Percentiles rank a stretch among this genome's conserved stretches.
These are phyloP conservation scores for Wilcoxina mikolae DNA, from an alignment of 495 filamentous ascomycete genomes.

Conservation along the genomic window DNA sequence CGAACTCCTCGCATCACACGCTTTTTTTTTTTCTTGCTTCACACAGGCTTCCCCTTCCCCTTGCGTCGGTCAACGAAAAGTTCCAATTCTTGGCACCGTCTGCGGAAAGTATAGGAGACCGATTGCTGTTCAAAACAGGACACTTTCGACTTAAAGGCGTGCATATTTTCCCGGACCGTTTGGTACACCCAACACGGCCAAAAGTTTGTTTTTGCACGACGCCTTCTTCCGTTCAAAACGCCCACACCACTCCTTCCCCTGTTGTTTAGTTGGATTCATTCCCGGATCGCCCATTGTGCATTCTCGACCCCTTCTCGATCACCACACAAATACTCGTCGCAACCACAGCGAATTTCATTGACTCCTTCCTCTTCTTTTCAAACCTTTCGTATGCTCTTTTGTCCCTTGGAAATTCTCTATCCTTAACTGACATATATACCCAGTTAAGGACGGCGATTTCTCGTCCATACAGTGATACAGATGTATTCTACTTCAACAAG, in stretches of 20 bases:
- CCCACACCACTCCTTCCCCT: neutral
- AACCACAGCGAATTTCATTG: neutral
- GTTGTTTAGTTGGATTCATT: neutral
- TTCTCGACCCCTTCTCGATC: neutral
- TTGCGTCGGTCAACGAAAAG: neutral
- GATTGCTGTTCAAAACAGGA: neutral
- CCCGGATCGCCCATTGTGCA: neutral
- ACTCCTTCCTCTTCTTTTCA: neutral
- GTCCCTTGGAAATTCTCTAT: neutral
- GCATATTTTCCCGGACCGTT: constrained; percentile 1
- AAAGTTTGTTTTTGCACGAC: constrained; percentile 4
- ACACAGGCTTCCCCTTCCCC: neutral
- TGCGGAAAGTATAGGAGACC: neutral
- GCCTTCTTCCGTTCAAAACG: constrained; percentile 3
- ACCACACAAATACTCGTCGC: no score
- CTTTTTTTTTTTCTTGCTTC: no score
- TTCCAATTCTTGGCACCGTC: neutral
- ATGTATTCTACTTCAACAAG: neutral
- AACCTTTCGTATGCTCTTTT: neutral
- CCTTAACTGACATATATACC: neutral
- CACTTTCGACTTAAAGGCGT: neutral
- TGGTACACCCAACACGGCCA: neutral
- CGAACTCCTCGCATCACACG: neutral
- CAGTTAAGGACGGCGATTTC: neutral
- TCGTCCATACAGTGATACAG: neutral